phyloP scores from a whole-genome alignment of 1,284 basidiomycete species.

The Ustilago xerochloae region DNA sequence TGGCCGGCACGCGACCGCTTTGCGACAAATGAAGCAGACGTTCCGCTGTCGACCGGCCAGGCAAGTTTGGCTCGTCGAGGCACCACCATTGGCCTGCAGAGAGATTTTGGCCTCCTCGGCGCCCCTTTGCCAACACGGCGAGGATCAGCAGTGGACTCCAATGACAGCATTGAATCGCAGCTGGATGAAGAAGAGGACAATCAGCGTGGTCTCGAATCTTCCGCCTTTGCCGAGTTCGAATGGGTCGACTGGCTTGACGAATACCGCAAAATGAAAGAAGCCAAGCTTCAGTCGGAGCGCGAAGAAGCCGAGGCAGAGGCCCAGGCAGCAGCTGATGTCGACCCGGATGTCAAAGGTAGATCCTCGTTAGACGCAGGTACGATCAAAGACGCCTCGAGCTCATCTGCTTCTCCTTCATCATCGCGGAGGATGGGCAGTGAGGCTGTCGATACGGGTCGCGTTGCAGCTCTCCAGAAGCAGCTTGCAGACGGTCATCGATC shows the following conservation, averaged over 20 bases:
- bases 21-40: conserved; percentile 2
- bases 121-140: conserved; percentile 29
- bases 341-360: no score
- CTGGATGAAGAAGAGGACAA: conserved; percentile 43
- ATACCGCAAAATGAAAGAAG: conserved; percentile 73
- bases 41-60: conserved; percentile 14
- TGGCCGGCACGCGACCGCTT: conserved; percentile 7
- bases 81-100: conserved; percentile 43
- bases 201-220: conserved; percentile 22
- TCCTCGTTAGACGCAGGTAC: no score
- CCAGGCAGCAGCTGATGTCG: conserved; percentile 27
- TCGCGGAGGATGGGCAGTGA: conserved; percentile 34
- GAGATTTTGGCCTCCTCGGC: conserved; percentile 12
- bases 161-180: conserved; percentile 51
- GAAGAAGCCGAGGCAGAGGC: conserved; percentile 46
- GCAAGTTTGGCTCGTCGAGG: conserved; percentile 43
- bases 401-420: conserved; percentile 4
- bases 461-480: conserved; percentile 37
- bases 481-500: conserved; percentile 37
- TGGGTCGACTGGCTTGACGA: conserved; percentile 75
- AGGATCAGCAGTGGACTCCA: conserved; percentile 42
- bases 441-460: conserved; percentile 23
- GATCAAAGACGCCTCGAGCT: neutral
- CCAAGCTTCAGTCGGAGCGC: conserved; percentile 71
- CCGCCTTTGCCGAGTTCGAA: conserved; percentile 70